Evolutionary conservation across 83 land plant species (phyloP), one percentile per base, ranked within the genome.

Genomic region (Diphasiastrum complanatum): DNA sequence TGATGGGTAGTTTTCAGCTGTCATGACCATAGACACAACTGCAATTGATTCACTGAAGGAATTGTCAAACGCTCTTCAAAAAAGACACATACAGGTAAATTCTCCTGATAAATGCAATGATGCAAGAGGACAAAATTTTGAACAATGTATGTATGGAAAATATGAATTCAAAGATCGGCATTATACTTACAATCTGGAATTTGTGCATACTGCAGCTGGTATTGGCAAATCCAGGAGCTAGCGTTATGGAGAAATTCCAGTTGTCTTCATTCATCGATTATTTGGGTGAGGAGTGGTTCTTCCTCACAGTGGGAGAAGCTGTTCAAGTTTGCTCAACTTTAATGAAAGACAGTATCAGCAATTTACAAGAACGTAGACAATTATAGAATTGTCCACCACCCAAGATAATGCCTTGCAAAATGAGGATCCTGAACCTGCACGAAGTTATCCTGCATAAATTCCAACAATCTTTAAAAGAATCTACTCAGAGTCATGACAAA

Each of bases 291-390:
- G n/a, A 41, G n/a, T 41, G 45, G 45, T 41, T 41, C n/a, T 41
- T 41, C 45, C 1, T 41, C 12, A 41, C 45, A 18, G 45, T 41
- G 12, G 45, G 45, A 18, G 45, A 41, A 41, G 45, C 45, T 14
- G 45, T 41, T 18, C 45, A 41, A 41, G 45, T 41, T 41, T 41
- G 45, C 18, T 41, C 45, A n/a, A n/a, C n/a, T n/a, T n/a, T n/a
- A n/a, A n/a, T n/a, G n/a, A n/a, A n/a, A n/a, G n/a, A n/a, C n/a
- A n/a, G n/a, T n/a, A n/a, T n/a, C n/a, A n/a, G n/a, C n/a, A n/a
- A n/a, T n/a, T n/a, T n/a, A n/a, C n/a, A n/a, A n/a, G n/a, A n/a
- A n/a, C n/a, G n/a, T n/a, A n/a, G n/a, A n/a, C n/a, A n/a, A n/a
- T n/a, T n/a, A n/a, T n/a, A n/a, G n/a, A n/a, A n/a, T n/a, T n/a